Evolutionary conservation across 2,329 filamentous ascomycete genomes (phyloP).

Genomic region (Cytospora leucostoma): DNA sequence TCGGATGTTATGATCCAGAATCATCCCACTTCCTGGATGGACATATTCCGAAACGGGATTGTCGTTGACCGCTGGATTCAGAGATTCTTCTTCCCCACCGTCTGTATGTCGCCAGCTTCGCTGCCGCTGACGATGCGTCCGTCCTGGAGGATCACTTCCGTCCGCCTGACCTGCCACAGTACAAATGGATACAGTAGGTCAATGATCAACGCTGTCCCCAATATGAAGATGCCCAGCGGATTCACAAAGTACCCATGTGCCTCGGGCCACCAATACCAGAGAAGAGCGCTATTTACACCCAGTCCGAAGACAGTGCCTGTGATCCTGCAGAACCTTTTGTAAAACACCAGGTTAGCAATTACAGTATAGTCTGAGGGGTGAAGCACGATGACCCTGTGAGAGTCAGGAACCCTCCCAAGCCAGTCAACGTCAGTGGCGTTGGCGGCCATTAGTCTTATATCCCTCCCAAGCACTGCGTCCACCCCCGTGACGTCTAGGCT

Average conservation of each 20-base stretch:
- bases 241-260: constrained; percentile 50
- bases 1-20: background rate
- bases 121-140: constrained; percentile 38
- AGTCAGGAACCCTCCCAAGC: background rate
- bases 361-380: background rate
- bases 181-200: constrained; percentile 50
- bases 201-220: constrained; percentile 42
- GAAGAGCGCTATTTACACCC: constrained; percentile 40
- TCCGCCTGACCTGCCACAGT: constrained; percentile 42
- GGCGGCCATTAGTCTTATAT: too few relatives aligned
- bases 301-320: constrained; percentile 47
- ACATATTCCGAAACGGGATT: background rate
- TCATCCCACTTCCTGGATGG: background rate
- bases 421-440: background rate
- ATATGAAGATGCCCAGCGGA: constrained; percentile 46
- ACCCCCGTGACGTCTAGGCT: too few relatives aligned
- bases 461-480: too few relatives aligned
- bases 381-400: background rate
- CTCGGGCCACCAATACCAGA: constrained; percentile 56
- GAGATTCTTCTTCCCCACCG: constrained; percentile 10
- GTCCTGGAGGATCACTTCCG: constrained; percentile 42
- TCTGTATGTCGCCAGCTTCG: background rate
- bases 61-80: background rate
- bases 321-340: constrained; percentile 45
- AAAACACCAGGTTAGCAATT: constrained; percentile 9